Evolutionary conservation across 2,329 filamentous ascomycete genomes (phyloP).

Genomic region (Dichotomopilus funicola): DNA sequence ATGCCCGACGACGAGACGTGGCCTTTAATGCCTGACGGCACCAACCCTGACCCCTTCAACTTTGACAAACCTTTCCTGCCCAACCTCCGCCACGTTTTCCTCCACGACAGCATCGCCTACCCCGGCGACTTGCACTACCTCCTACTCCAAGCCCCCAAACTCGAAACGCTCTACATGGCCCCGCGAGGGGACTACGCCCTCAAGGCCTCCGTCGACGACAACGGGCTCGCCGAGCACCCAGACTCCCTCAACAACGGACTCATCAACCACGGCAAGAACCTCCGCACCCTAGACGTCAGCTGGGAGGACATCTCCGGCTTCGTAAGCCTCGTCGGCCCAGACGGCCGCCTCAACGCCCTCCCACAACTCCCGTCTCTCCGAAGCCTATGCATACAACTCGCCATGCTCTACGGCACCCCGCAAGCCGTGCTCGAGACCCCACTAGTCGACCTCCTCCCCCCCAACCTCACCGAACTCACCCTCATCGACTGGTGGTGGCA

Average conservation of each 20-base stretch:
- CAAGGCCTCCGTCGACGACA: constrained; percentile 1
- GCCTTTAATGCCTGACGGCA: background rate
- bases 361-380: constrained; percentile 17
- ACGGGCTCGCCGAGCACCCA: constrained; percentile 10
- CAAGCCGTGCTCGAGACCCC: constrained; percentile 10
- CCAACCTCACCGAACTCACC: constrained; percentile 22
- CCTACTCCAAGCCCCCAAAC: constrained; percentile 21
- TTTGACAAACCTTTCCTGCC: background rate
- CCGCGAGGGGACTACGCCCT: constrained; percentile 14
- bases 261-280: constrained; percentile 15
- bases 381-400: constrained; percentile 23
- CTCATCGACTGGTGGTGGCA: constrained; percentile 28
- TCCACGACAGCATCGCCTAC: constrained; percentile 22
- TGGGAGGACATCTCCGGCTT: constrained; percentile 22
- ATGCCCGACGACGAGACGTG: background rate
- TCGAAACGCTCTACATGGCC: constrained; percentile 25
- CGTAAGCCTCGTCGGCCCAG: constrained; percentile 19
- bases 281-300: constrained; percentile 23
- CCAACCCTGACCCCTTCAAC: constrained; percentile 7
- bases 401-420: constrained; percentile 18
- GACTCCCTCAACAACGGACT: constrained; percentile 23
- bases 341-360: constrained; percentile 22
- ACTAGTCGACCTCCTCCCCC: constrained; percentile 22
- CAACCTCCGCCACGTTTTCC: constrained; percentile 22
- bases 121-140: constrained; percentile 22